These are phyloP conservation scores for Ceratobasidium sp. DNA, from an alignment of 1,284 basidiomycete species.

Conservation along the genomic window DNA sequence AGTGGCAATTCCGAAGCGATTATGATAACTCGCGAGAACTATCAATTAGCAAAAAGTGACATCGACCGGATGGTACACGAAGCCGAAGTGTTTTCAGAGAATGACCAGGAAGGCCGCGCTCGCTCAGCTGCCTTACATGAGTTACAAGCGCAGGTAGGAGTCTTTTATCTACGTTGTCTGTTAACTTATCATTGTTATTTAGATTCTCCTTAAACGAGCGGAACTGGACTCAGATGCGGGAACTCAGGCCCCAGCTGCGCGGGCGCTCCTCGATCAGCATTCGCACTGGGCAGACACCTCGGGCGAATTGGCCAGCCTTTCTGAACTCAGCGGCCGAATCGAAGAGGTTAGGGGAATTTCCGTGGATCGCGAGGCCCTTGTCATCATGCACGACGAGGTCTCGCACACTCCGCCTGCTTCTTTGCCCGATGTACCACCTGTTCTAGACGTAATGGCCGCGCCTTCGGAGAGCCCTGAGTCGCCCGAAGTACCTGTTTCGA, in stretches of 20 bases:
- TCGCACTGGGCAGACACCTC: not conserved
- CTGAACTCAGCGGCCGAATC: constrained; percentile 91
- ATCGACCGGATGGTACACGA: constrained; percentile 92
- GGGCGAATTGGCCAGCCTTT: constrained; percentile 48
- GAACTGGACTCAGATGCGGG: constrained; percentile 59
- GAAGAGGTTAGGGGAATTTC: constrained; percentile 69
- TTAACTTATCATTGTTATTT: not conserved
- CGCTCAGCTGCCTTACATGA: constrained; percentile 87
- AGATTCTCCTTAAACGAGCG: not conserved
- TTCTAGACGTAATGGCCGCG: not conserved
- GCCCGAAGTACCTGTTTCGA: not conserved
- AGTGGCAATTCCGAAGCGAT: constrained; percentile 89
- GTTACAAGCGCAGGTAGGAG: constrained; percentile 71
- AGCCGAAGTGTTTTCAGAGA: constrained; percentile 86
- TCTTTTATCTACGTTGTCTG: not conserved
- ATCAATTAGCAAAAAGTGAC: constrained; percentile 71
- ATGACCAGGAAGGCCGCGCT: constrained; percentile 88
- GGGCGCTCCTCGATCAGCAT: constrained; percentile 77
- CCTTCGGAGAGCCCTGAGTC: not conserved
- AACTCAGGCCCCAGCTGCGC: constrained; percentile 69
- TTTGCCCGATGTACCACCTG: not conserved
- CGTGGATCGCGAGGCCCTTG: not conserved
- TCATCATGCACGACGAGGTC: not conserved
- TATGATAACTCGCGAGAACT: constrained; percentile 85
- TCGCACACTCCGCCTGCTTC: too few species aligned